Evolutionary conservation across 139 green algal genomes (phyloP), one percentile per base, ranked within the genome.

Genomic region (Raphidocelis subcapitata): DNA sequence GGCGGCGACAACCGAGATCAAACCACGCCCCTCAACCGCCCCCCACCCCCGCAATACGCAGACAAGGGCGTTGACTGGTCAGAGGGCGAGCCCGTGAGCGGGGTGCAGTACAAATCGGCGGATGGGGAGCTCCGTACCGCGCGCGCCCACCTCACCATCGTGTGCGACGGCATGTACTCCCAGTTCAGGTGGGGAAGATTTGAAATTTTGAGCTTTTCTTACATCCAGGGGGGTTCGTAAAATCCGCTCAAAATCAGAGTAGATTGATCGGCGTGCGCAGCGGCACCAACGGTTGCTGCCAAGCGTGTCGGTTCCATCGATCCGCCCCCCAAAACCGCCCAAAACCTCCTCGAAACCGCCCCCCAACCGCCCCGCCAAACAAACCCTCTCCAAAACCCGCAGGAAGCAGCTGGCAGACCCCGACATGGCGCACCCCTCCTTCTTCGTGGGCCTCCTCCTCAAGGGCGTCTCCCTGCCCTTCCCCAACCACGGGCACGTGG

Each of bases 101-200:
- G 93, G 2, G 93, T 98, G 36, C 47, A 71, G 20, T 98, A 98
- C 87, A 90, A 88, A 65, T 61, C 49, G 18, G 59, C 31, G 3
- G 75, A 90, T 21, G 84, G 85, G 37, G 49, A 35, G 26, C 15
- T 78, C 18, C 78, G 77, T 5, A 65, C 76, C 15, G 88, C 87
- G 4, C 66, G 63, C 0, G 94, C 86, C 23, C 85, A 94, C 80
- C 88, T 98, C 18, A 98, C 91, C 24, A 87, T 98, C 28, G 93
- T 97, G 61, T 99, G 95, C 78, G 94, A 98, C 77, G 94, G 95
- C 75, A 98, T 98, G 93, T 98, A 98, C 88, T 97, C 90, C 62
- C 87, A 81, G 35, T 86, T 99, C 60, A 75, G 41, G 41, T 49
- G 41, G 8, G 41, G 41, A 49, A 12, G 41, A 12, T 62, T 56